Base-by-base conservation (phyloP, 352 stramenopile species). In the Discostella stelligera region DNA sequence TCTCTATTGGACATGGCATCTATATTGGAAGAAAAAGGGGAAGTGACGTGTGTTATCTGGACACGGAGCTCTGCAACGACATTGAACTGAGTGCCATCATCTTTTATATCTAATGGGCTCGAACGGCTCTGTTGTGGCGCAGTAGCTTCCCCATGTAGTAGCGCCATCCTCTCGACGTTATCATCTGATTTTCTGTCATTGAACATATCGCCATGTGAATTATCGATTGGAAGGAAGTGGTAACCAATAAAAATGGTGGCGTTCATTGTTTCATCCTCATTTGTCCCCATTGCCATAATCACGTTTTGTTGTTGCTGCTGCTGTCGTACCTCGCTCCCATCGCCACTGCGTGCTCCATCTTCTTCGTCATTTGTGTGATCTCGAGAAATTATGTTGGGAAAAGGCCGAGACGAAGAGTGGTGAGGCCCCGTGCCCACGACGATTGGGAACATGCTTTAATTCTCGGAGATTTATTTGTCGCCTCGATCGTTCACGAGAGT, bases 1-100 rank as follows among this genome's bases (percentile, higher is more conserved):
- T 83, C 76, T 56, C 76, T 74, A 53, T 54, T 75, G 14, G 64
- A 70, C 59, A 74, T 71, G 37, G 69, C 65, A 54, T 79, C 59
- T 21, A 41, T 56, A 21, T 63, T 71, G 9, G 71, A 79, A 46
- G 66, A 41, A 56, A 84, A 77, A 18, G 70, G 65, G 20, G 70
- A 55, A 32, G 70, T 61, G 25, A 49, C 61, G 21, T 50, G 62
- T 53, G 50, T 52, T 20, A 84, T 80, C 63, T 80, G 70, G 11
- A 84, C 71, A 14, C 77, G 70, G 14, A 84, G 70, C 68, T 84
- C 77, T 8, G 77, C 77, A 54, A 84, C 69, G 0, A 84, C 69
- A 64, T 80, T 69, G 30, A 60, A 79, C 30, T 64, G 25, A 23
- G 54, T 50, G 20, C 54, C 52, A 30, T 37, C 21, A 44, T 60